Base-by-base conservation (phyloP, 1,284 basidiomycete genomes). In the Waitea zeae region DNA sequence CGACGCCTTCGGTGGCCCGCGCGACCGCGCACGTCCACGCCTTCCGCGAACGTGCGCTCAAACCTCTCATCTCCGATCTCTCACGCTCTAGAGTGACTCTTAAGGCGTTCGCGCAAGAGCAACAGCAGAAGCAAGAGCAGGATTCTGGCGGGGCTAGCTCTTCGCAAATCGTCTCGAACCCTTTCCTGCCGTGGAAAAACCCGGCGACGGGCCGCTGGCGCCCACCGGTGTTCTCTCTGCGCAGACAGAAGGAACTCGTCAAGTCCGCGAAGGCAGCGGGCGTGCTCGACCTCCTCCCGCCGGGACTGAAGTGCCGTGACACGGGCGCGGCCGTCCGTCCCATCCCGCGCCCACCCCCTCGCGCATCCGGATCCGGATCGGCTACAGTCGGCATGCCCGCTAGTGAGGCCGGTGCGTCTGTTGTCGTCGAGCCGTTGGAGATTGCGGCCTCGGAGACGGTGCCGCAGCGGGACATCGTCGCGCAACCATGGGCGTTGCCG, bases 181-280 rank as follows among this genome's bases (percentile, higher is more conserved):
- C 81, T 3, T 84, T 84, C 53, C 46, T 81, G 26, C 65, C 78
- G 7, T 61, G 57, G 31, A 62, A 62, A 39, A 76, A 75, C 43
- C 53, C 66, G 1, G 56, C 61, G 32, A 69, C 70, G 0, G 70
- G 69, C 14, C 59, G 67, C 49, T 84, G 79, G 79, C 62, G 63
- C 30, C 65, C 69, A 1, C 61, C 81, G 12, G 68, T 65, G 40
- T 78, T 77, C 44, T 83, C 80, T 4, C 52, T 77, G 15, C 67
- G 81, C 14, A 66, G 69, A 20, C 80, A 86, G 50, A 76, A 75
- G n/a, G 74, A 80, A 20, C 59, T 86, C 26, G 57, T 84, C 31
- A 83, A 82, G 55, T 60, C 62, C 35, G 80, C 80, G 2, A 67
- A 67, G 38, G 56, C 52, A 17, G 56, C 58, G 20, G 63, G 62